Conservation (phyloP, 192 early-diverging fungal species). For the Entomortierella beljakovae region DNA sequence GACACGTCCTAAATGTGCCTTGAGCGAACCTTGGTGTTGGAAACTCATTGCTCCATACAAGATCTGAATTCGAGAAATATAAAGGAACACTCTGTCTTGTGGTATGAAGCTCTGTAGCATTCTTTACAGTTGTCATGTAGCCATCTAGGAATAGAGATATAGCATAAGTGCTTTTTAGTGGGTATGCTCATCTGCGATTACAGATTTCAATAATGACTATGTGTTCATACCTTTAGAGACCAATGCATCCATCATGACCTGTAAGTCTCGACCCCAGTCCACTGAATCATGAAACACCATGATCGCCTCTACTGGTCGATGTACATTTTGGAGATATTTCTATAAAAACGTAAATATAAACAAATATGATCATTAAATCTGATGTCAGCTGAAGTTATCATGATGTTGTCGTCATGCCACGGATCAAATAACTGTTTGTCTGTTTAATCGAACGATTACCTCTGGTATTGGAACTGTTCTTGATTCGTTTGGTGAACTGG, state of each 20-base stretch:
- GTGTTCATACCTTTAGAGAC: constrained; percentile 21
- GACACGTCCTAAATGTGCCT: constrained; percentile 80
- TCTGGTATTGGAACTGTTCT: constrained; percentile 31
- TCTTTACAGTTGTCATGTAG: constrained; percentile 62
- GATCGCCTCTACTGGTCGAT: constrained; percentile 72
- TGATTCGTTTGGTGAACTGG: constrained; percentile 34
- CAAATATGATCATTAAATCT: background rate
- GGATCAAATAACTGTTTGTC: background rate
- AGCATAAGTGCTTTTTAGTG: background rate
- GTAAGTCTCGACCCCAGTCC: constrained; percentile 90
- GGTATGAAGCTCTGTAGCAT: constrained; percentile 29
- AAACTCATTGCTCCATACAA: constrained; percentile 88
- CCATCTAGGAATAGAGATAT: constrained; percentile 52
- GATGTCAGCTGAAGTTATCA: background rate
- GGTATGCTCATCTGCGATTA: background rate
- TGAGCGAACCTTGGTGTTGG: constrained; percentile 82
- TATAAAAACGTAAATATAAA: constrained; percentile 5
- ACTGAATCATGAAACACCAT: constrained; percentile 91
- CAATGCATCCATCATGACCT: constrained; percentile 80
- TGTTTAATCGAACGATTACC: too few species aligned
- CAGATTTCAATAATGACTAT: background rate
- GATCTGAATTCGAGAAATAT: constrained; percentile 80
- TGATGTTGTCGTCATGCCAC: too few species aligned
- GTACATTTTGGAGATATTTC: constrained; percentile 59
- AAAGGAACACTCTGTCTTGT: constrained; percentile 71